Base-by-base conservation (phyloP, 192 early-diverging fungal genomes). In the Backusella westeae region DNA sequence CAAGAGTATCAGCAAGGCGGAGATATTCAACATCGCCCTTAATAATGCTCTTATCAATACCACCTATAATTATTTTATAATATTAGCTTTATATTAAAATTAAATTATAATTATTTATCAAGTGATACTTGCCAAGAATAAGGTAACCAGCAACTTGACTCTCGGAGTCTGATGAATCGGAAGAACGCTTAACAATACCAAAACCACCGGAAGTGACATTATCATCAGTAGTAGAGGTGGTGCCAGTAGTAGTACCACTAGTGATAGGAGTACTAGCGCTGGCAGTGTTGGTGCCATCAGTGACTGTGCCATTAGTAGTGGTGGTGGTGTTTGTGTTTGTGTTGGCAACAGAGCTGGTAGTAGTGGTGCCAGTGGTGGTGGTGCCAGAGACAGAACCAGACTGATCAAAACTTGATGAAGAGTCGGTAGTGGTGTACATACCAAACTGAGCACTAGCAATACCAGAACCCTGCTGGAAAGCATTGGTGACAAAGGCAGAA, bases 401-500 rank as follows among this genome's bases (percentile, higher is more conserved):
- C 41, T 75, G 74, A 29, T 67, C 63, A 67, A 75, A 75, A n/a
- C 65, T 38, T 21, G 35, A 8, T 4, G 35, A n/a, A 15, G 74
- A 44, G 10, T 39, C 38, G 29, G 59, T 8, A n/a, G 80, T 70
- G n/a, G 74, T 72, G 73, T 78, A 81, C 68, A 81, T 71, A 74
- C 80, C 80, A 67, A 81, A 81, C 36, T 78, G 76, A 36, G 75
- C 32, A 68, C 80, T 81, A 23, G 32, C 39, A 38, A 81, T 49
- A 69, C 78, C 78, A 12, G 65, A n/a, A 53, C 72, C 78, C 63
- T 72, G 70, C 38, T 79, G 67, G 29, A 74, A 79, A 70, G 78
- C 78, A 39, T 79, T 79, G 17, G 67, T 10, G 12, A 79, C 73
- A 42, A 79, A 79, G 26, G 67, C 78, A 41, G 78, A 79, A 4